Conservation (phyloP, 2,329 filamentous ascomycete genomes). For the Cytospora leucostoma region DNA sequence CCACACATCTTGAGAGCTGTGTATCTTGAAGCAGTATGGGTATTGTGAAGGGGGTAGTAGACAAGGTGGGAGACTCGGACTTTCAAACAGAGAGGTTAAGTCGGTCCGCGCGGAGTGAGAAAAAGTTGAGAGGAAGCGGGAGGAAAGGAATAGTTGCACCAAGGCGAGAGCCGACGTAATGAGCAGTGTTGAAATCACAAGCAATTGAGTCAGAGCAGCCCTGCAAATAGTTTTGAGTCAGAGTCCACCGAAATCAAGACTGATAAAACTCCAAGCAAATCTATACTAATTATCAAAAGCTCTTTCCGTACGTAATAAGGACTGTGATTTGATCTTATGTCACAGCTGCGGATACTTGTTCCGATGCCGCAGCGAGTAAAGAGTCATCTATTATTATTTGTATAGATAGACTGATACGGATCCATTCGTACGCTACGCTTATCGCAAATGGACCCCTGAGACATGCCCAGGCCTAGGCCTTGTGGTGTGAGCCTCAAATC, state of each 20-base stretch:
- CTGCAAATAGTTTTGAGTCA: constrained; percentile 2
- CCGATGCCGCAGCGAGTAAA: constrained; percentile 24
- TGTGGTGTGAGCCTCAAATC: constrained; percentile 1
- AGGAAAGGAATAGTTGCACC: constrained; percentile 11
- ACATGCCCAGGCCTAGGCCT: background rate
- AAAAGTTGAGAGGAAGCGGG: constrained; percentile 8
- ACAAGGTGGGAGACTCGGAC: background rate
- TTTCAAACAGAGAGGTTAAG: background rate
- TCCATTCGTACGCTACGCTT: background rate
- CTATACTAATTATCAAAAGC: background rate
- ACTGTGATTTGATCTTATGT: constrained; percentile 23
- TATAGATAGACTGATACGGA: too few relatives aligned
- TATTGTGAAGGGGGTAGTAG: background rate
- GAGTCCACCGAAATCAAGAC: constrained; percentile 25
- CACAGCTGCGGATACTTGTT: constrained; percentile 9
- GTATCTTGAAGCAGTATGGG: background rate
- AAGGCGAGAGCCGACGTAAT: background rate
- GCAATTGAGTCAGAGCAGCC: background rate
- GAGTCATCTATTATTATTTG: constrained; percentile 20
- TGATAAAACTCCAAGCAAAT: constrained; percentile 19
- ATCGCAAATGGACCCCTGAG: constrained; percentile 15
- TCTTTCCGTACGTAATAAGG: constrained; percentile 27
- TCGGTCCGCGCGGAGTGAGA: constrained; percentile 8
- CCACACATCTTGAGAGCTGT: constrained; percentile 71
- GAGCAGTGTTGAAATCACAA: background rate